phyloP scores from a whole-genome alignment of 208 protist species.

The Leishmania mexicana region DNA sequence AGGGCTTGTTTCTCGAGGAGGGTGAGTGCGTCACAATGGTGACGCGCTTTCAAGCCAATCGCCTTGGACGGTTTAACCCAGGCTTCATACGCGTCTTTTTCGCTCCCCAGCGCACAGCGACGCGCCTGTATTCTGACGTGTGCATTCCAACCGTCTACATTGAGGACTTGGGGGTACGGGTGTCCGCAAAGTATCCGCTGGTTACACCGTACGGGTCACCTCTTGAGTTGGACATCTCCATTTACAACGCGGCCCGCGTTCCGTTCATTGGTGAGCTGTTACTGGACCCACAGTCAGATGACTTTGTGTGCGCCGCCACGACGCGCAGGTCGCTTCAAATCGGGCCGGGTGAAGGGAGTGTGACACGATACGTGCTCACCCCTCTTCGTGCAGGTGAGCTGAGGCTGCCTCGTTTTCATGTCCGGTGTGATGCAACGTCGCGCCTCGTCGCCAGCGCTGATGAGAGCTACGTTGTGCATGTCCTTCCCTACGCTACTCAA shows the following conservation, averaged over 20 bases:
- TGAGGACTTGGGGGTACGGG: conserved; percentile 32
- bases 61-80: conserved; percentile 32
- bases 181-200: conserved; percentile 45
- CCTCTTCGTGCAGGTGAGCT: conserved; percentile 34
- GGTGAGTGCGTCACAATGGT: conserved; percentile 60
- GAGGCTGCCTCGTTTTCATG: conserved; percentile 16
- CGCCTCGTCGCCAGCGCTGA: conserved; percentile 23
- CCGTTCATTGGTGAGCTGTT: conserved; percentile 45
- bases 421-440: conserved; percentile 18
- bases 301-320: conserved; percentile 40
- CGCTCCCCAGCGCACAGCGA: conserved; percentile 19
- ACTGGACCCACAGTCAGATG: conserved; percentile 29
- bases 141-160: conserved; percentile 51
- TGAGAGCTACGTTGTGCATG: conserved; percentile 37
- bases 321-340: conserved; percentile 46
- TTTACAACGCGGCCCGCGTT: conserved; percentile 36
- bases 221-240: conserved; percentile 39
- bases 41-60: conserved; percentile 32
- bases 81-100: conserved; percentile 68
- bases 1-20: conserved; percentile 50
- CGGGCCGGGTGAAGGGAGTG: conserved; percentile 13
- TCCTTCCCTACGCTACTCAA: background rate
- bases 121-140: conserved; percentile 52
- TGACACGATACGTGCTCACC: conserved; percentile 18
- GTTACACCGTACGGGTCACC: conserved; percentile 30